A percentile compares a stretch with the other conserved stretches of the same genome.
phyloP scores from a whole-genome alignment of 176 grass and related monocot genomes.

The Avena atlantica region DNA sequence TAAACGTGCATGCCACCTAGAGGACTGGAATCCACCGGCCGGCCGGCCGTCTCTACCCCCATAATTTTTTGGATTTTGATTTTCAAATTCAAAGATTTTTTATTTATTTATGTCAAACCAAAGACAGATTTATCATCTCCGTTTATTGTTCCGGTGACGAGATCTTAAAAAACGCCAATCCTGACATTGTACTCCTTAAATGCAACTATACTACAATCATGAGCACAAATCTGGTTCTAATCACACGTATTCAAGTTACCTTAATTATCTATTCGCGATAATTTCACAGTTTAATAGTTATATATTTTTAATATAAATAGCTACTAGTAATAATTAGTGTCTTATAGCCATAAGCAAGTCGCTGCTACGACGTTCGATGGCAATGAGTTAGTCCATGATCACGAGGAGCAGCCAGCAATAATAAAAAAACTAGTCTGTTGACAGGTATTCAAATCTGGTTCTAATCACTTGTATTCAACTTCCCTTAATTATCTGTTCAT shows the following conservation, averaged over 20 bases:
- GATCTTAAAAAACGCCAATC: neutral
- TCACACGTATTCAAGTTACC: neutral
- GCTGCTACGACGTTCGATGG: too few species aligned
- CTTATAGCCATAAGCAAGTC: too few species aligned
- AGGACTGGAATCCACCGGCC: neutral
- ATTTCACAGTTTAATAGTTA: neutral
- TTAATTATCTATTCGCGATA: neutral
- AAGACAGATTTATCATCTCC: neutral
- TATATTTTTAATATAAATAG: neutral
- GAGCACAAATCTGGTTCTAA: neutral
- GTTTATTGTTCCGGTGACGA: neutral
- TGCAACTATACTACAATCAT: neutral
- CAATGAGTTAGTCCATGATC: too few species aligned
- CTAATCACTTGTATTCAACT: too few species aligned
- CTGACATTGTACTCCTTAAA: neutral
- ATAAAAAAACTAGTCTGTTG: too few species aligned
- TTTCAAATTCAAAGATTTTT: neutral
- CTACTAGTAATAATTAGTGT: too few species aligned
- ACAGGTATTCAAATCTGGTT: too few species aligned
- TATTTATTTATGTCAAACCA: neutral
- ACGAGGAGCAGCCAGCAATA: too few species aligned
- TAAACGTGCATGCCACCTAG: slow-evolving; percentile 30
- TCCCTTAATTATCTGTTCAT: too few species aligned
- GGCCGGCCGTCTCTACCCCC: neutral
- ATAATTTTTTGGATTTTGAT: neutral